phyloP scores from a whole-genome alignment of 2,329 filamentous ascomycete species.

The Claviceps maximensis region DNA sequence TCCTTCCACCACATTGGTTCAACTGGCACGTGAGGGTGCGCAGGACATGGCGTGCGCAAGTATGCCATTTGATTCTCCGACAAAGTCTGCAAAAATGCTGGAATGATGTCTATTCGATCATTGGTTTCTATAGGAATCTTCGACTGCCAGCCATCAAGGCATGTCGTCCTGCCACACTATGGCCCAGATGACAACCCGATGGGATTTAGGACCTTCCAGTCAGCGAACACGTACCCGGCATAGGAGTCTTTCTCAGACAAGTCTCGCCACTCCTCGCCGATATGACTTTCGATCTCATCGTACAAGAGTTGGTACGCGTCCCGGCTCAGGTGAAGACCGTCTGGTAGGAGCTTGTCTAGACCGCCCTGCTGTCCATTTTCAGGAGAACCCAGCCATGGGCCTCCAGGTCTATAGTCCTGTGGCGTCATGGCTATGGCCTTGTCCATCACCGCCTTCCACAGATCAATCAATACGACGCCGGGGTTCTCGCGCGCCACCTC shows the following conservation, averaged over 20 bases:
- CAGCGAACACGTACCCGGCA: slow-evolving; percentile 31
- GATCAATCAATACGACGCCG: slow-evolving; percentile 58
- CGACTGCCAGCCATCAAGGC: too few species aligned
- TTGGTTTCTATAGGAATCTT: background rate
- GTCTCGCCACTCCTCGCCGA: slow-evolving; percentile 30
- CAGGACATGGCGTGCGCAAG: background rate
- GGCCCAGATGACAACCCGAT: background rate
- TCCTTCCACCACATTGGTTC: too few species aligned
- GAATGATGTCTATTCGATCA: background rate
- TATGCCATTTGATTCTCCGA: background rate
- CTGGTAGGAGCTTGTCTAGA: slow-evolving; percentile 38
- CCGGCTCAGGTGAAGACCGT: slow-evolving; percentile 44
- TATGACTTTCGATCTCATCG: slow-evolving; percentile 31
- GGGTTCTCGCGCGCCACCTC: slow-evolving; percentile 55
- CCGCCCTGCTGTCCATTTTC: slow-evolving; percentile 37
- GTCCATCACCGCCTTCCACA: slow-evolving; percentile 68
- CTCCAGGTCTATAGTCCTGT: slow-evolving; percentile 39
- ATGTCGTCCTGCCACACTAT: background rate
- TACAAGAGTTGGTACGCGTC: slow-evolving; percentile 41
- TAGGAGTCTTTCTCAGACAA: slow-evolving; percentile 23
- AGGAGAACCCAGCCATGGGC: slow-evolving; percentile 35
- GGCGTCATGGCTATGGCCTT: slow-evolving; percentile 46
- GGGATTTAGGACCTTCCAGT: slow-evolving; percentile 26
- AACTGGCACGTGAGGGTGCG: background rate
- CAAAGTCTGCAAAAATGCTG: background rate